Evolutionary conservation across 345 rosid species (phyloP).

Genomic region (Eucalyptus regnans): DNA sequence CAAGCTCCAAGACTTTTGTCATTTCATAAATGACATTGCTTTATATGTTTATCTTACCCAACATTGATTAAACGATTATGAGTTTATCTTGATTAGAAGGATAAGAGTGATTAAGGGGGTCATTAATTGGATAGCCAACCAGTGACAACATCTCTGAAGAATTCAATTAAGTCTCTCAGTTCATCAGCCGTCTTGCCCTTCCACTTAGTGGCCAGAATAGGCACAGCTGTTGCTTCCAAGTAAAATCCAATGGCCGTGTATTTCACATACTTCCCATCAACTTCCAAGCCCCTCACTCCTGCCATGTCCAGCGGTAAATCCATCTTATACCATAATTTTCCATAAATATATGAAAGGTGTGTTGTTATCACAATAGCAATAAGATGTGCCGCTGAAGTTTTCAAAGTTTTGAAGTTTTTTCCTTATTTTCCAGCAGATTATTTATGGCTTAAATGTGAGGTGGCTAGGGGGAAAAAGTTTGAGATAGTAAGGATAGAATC

Average conservation of each 20-base stretch:
- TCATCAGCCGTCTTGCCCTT: constrained; percentile 35
- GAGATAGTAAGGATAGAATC: background rate
- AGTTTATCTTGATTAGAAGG: background rate
- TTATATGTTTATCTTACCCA: background rate
- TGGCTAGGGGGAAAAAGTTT: background rate
- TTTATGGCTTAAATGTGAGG: background rate
- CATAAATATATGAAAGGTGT: background rate
- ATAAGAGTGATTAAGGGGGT: background rate
- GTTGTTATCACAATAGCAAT: background rate
- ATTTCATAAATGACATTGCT: background rate
- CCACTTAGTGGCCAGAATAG: constrained; percentile 47
- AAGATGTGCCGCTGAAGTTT: background rate
- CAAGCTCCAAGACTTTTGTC: background rate
- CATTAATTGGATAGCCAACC: constrained; percentile 6
- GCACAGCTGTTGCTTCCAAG: constrained; percentile 35
- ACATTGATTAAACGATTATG: background rate
- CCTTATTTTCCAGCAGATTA: background rate
- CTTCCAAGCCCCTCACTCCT: constrained; percentile 62
- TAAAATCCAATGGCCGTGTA: constrained; percentile 69
- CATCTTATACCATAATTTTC: background rate
- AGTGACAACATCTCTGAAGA: constrained; percentile 67
- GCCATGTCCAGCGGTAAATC: background rate
- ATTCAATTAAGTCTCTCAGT: constrained; percentile 39
- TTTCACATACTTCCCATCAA: constrained; percentile 44
- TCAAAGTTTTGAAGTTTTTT: background rate